Base-by-base conservation (phyloP, 1,139 yeast species). In the Meyerozyma carpophila region DNA sequence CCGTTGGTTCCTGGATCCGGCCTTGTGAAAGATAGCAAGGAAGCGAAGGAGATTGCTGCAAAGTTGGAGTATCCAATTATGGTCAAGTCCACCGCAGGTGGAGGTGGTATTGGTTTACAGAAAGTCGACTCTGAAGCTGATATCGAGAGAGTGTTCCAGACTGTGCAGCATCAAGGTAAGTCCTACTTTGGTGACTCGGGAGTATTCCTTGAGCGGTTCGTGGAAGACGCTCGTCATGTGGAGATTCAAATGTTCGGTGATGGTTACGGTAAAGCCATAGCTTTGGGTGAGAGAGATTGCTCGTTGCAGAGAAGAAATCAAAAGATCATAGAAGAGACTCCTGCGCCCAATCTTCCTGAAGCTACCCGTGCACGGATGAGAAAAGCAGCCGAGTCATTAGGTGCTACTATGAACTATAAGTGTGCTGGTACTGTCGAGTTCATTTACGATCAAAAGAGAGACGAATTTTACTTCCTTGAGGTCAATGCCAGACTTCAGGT, bases 21-120 rank as follows among this genome's bases (percentile, higher is more conserved):
- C 7, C 75, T 93, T 51, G 81, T 93, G 36, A 71, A 77, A 3
- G 70, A 79, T 48, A 75, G 89, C 7, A 75, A 75, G 18, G 96
- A 87, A 56, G 98, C 98, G 4, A 70, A 73, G 47, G 74, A 69
- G 47, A 78, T 84, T 50, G 98, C 97, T n/a, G 82, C 78, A 20
- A 70, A 79, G 53, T 73, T 93, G 44, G 89, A 82, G 49, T 93
- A 88, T 58, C 98, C 98, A 24, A 79, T 93, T 38, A 93, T 93
- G 98, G 87, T 93, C 43, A 93, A 93, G 66, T 86, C 96, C 18
- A 91, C 98, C 49, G 98, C 98, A 31, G 98, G 98, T 62, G 98
- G 98, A 57, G 98, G 98, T 63, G 98, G 98, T 66, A 93, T 91
- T 58, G 98, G 98, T 51, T 73, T 93, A 55, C 97, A 90, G 62